Percentiles rank a stretch among this genome's conserved stretches.
Evolutionary conservation across 371 early-diverging fungal species (phyloP).

Genomic region (Funneliformis caledonium): DNA sequence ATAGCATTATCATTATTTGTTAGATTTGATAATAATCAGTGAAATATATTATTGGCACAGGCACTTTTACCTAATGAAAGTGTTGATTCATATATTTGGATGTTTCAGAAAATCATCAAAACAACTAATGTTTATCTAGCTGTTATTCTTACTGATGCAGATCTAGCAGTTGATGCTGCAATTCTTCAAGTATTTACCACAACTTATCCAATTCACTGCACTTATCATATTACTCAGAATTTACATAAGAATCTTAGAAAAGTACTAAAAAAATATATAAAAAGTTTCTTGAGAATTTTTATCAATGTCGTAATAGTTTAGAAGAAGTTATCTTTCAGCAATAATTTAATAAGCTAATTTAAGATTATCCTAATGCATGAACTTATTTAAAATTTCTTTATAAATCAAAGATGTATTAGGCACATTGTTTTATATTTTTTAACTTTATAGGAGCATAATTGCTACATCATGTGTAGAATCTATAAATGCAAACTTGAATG

Average conservation of each 20-base stretch:
- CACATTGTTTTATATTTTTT: no score
- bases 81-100: background rate
- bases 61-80: background rate
- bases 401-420: no score
- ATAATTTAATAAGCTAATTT: background rate
- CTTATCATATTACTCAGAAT: no score
- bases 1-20: no score
- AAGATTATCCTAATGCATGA: background rate
- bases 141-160: background rate
- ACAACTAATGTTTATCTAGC: background rate
- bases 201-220: background rate
- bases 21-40: background rate
- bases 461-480: background rate
- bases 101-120: constrained; percentile 3
- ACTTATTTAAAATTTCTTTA: background rate
- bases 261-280: background rate
- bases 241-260: background rate
- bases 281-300: background rate
- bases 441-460: background rate
- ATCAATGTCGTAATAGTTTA: background rate
- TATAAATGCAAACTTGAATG: background rate
- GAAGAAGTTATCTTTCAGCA: background rate
- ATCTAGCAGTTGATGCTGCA: background rate
- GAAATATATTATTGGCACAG: background rate
- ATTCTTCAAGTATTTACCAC: background rate